phyloP scores from a whole-genome alignment of 805 yeast genomes.

The Nakazawaea populi region DNA sequence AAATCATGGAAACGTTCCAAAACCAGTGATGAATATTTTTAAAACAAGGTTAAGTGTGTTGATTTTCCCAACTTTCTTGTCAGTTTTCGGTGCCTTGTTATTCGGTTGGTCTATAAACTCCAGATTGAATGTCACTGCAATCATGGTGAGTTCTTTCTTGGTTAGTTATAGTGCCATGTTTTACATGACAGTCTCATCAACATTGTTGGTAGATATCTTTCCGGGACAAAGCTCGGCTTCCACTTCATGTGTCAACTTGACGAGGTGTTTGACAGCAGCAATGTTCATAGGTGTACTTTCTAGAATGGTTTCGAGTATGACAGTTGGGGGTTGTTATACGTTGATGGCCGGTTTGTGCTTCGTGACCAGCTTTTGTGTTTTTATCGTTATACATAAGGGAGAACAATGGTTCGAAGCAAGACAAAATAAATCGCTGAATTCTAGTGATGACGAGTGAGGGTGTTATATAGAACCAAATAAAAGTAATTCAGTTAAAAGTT shows the following conservation, averaged over 20 bases:
- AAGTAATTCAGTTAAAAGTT: too few relatives aligned
- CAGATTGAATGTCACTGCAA: constrained; percentile 42
- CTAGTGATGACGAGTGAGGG: not conserved
- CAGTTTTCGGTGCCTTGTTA: constrained; percentile 35
- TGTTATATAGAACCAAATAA: not conserved
- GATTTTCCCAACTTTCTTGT: constrained; percentile 31
- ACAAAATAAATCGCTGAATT: not conserved
- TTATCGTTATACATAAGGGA: constrained; percentile 6
- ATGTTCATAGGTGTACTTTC: constrained; percentile 62
- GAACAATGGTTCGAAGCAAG: constrained; percentile 10
- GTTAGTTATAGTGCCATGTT: constrained; percentile 56
- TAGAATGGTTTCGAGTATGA: constrained; percentile 51
- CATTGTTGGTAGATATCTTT: constrained; percentile 69
- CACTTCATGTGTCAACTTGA: constrained; percentile 64
- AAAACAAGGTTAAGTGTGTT: constrained; percentile 47
- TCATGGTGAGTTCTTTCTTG: constrained; percentile 52
- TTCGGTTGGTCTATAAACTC: constrained; percentile 72
- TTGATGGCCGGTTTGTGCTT: constrained; percentile 51
- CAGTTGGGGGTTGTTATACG: constrained; percentile 73
- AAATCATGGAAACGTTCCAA: constrained; percentile 14
- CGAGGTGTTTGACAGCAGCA: constrained; percentile 71
- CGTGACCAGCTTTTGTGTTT: constrained; percentile 3
- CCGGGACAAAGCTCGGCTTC: constrained; percentile 71
- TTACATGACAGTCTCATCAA: constrained; percentile 51
- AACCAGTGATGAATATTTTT: constrained; percentile 46